phyloP scores from a whole-genome alignment of 208 protist species.

The Crithidia fasciculata region DNA sequence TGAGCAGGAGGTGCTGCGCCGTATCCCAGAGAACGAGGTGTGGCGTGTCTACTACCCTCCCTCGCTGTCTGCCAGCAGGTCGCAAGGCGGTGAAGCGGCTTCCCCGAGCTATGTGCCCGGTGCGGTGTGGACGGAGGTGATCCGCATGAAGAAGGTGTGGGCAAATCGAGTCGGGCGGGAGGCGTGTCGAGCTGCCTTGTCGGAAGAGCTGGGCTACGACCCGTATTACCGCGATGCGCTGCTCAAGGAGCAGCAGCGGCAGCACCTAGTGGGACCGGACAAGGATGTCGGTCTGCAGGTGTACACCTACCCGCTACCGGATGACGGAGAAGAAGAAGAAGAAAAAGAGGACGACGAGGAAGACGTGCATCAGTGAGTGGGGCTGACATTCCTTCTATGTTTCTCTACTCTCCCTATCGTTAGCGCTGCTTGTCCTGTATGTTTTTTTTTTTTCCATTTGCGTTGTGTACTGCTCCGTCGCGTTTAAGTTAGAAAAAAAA shows the following conservation, averaged over 20 bases:
- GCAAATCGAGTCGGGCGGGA: conserved; percentile 1
- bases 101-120: neutral
- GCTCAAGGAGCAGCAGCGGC: neutral
- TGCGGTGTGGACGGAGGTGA: conserved; percentile 28
- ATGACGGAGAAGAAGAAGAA: neutral
- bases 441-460: neutral
- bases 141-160: conserved; percentile 43
- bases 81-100: neutral
- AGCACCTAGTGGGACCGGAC: neutral
- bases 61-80: no score
- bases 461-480: neutral
- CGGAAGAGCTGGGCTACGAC: conserved; percentile 28
- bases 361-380: neutral
- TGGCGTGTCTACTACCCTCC: conserved; percentile 48
- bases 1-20: conserved; percentile 40
- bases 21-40: conserved; percentile 57
- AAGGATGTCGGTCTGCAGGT: conserved; percentile 1
- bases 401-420: neutral
- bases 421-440: neutral
- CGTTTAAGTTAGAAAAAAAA: neutral
- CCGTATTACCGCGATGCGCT: conserved; percentile 12
- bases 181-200: conserved; percentile 3
- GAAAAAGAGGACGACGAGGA: neutral
- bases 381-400: neutral
- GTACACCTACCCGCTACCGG: conserved; percentile 6